Conservation (phyloP, 768 basidiomycete species). For the Coprinopsis cinerea region DNA sequence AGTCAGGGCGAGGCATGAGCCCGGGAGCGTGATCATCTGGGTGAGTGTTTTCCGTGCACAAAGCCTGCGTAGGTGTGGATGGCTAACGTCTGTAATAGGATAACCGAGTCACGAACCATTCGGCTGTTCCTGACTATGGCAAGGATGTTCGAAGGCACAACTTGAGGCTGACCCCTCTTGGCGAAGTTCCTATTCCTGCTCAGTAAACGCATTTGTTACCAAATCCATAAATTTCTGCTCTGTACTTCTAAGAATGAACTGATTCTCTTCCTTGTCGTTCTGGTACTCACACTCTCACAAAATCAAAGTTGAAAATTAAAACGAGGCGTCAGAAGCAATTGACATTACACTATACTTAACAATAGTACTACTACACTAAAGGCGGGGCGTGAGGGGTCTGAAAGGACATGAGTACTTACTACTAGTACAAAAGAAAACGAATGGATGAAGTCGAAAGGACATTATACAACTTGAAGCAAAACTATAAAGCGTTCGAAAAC, state of each 20-base stretch:
- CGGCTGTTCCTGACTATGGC: conserved; percentile 36
- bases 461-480: too few species aligned
- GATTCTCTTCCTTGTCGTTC: not conserved
- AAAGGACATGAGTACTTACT: too few species aligned
- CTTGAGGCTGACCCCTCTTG: conserved; percentile 45
- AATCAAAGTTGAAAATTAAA: too few species aligned
- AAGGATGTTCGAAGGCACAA: conserved; percentile 35
- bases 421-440: too few species aligned
- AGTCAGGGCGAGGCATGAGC: conserved; percentile 41
- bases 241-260: not conserved
- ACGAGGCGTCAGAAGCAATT: too few species aligned
- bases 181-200: conserved; percentile 29
- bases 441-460: too few species aligned
- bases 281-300: too few species aligned
- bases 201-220: not conserved
- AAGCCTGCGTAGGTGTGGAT: not conserved
- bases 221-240: not conserved
- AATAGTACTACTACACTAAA: too few species aligned
- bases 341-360: too few species aligned
- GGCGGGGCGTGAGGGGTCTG: too few species aligned
- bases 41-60: conserved; percentile 20
- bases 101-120: conserved; percentile 44
- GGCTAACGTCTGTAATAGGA: conserved; percentile 24
- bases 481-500: too few species aligned
- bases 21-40: conserved; percentile 53